Percentiles rank a stretch among this genome's conserved stretches.
Evolutionary conservation across 192 early-diverging fungal genomes (phyloP).

Genomic region (Coemansia guatemalensis): DNA sequence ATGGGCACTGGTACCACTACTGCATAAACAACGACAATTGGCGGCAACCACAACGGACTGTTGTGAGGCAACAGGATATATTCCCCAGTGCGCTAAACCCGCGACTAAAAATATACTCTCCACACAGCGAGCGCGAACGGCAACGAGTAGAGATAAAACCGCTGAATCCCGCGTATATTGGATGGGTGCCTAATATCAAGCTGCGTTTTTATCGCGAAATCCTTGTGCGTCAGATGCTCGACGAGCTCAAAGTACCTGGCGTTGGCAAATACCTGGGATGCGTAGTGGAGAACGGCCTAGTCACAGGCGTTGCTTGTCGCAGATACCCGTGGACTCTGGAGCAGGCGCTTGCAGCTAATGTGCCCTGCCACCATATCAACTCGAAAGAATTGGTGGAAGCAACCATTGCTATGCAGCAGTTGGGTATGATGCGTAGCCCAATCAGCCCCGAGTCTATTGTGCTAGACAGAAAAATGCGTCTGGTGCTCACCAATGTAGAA

Average conservation of each 20-base stretch:
- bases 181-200: conserved; percentile 19
- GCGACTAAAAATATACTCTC: neutral
- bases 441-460: conserved; percentile 11
- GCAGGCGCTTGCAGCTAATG: conserved; percentile 1
- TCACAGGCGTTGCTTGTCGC: conserved; percentile 13
- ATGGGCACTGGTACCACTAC: conserved; percentile 19
- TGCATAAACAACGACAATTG: conserved; percentile 7
- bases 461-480: conserved; percentile 6
- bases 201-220: conserved; percentile 17
- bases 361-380: conserved; percentile 11
- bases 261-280: conserved; percentile 13
- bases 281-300: conserved; percentile 17
- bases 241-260: conserved; percentile 10
- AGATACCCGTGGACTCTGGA: neutral
- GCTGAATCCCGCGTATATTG: conserved; percentile 13
- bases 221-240: conserved; percentile 1
- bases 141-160: conserved; percentile 3
- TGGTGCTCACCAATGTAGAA: conserved; percentile 13
- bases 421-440: conserved; percentile 3
- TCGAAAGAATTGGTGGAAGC: conserved; percentile 8
- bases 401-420: conserved; percentile 5
- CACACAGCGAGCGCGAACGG: conserved; percentile 2
- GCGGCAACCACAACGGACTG: conserved; percentile 4
- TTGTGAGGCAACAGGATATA: conserved; percentile 8
- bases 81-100: conserved; percentile 8